Base-by-base conservation (phyloP, 2,329 filamentous ascomycete species). In the Trichophyton verrucosum region DNA sequence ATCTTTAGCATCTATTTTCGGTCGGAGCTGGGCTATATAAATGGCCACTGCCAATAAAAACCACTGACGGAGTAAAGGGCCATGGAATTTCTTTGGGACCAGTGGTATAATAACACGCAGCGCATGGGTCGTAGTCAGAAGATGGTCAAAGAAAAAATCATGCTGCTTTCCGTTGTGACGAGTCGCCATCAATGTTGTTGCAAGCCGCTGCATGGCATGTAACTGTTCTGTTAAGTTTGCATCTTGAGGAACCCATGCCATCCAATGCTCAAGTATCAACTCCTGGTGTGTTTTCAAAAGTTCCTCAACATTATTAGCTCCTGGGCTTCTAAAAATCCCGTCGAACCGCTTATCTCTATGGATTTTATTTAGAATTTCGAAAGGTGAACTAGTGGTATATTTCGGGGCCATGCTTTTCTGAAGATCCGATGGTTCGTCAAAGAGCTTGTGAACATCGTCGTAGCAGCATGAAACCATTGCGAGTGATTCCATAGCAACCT, bases 401-500 rank as follows among this genome's bases (percentile, higher is more conserved):
- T n/a, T 22, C 1, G 83, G 73, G 0, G 86, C 79, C 4, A 85
- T 81, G 63, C 24, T 57, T 22, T 8, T 57, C 4, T 57, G 55
- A 30, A 86, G 86, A 71, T 91, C 91, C 3, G 81, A 81, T 0
- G 83, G 76, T 62, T 92, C 81, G 70, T 94, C 89, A n/a, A 89
- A 69, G 65, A 83, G 84, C 63, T 81, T 81, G 68, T 84, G 81
- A 57, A 81, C 75, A 55, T 77, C 73, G 64, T 76, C 77, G 70
- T 85, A 82, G 69, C 80, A 82, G 62, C 81, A 82, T 17, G 82
- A 75, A 0, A 85, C 79, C 63, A 96, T 78, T 0, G 83, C 85
- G 0, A 99, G 80, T 0, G 91, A 88, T 77, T 99, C 94, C 74
- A 96, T 94, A 56, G 86, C 91, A 20, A 97, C 72, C 65, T 95